phyloP scores from a whole-genome alignment of 2,329 filamentous ascomycete species.

The Pseudocercospora eumusae region DNA sequence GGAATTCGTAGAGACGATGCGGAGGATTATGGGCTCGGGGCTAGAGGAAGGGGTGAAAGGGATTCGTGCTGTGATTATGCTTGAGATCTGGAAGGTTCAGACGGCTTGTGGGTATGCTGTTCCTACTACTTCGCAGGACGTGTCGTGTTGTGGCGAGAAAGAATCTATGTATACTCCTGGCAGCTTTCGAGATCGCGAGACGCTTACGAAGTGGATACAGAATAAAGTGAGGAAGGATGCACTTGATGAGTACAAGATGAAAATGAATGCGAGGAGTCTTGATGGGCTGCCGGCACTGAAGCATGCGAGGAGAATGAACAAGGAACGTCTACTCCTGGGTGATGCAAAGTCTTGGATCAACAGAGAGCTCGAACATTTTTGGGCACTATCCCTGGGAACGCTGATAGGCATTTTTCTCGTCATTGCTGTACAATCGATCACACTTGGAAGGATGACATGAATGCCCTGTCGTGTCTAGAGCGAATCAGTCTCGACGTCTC shows the following conservation, averaged over 20 bases:
- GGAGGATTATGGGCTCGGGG: conserved; percentile 29
- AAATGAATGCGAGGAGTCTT: neutral
- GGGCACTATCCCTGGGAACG: neutral
- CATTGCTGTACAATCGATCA: neutral
- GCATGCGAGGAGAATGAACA: neutral
- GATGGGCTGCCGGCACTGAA: neutral
- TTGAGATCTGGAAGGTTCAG: conserved; percentile 60
- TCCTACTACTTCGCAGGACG: neutral
- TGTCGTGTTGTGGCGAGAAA: neutral
- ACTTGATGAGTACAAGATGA: neutral
- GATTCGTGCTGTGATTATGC: conserved; percentile 61
- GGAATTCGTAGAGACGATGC: conserved; percentile 40
- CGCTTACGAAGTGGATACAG: conserved; percentile 1
- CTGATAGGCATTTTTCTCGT: neutral
- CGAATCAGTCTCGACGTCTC: too few species aligned
- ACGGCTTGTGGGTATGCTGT: conserved; percentile 4
- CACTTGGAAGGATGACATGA: too few species aligned
- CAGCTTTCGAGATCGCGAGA: neutral
- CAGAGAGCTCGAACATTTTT: neutral
- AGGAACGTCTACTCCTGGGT: neutral
- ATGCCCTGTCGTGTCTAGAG: too few species aligned
- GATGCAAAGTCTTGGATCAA: neutral
- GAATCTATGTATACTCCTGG: neutral
- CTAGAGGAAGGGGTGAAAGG: conserved; percentile 45
- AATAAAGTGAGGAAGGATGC: neutral